Evolutionary conservation across 2,329 filamentous ascomycete species (phyloP), one percentile per base, ranked within the genome.

Genomic region (Xylaria sp.): DNA sequence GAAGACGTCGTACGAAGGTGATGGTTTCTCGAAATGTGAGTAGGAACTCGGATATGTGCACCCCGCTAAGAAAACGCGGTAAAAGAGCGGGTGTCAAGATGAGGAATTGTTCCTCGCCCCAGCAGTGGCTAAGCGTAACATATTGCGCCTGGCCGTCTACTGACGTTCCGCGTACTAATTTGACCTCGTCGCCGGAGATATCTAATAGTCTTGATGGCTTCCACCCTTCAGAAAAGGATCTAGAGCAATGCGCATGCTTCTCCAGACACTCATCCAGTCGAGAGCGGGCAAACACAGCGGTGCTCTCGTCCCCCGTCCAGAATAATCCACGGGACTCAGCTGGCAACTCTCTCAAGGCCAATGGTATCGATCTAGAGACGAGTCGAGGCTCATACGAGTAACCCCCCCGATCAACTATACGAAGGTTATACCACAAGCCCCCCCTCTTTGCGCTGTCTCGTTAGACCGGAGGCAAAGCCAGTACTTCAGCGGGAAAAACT

Each of bases 61-160:
- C 40, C 4, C 59, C 59, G 19, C 33, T 23, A 11, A 46, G 1
- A 35, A 46, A 61, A 3, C 2, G 21, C 4, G 28, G 28, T 6
- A 56, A 4, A 15, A 5, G n/a, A 0, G 6, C 15, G 2, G 15
- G 1, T 11, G 54, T 62, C 8, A 59, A 17, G 6, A 49, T 25
- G 4, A 15, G 8, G 15, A 57, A 61, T 2, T 12, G 2, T 0
- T 12, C 1, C 12, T 12, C 38, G 42, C 54, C 54, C 49, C 49
- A 62, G 17, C 54, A 58, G 14, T 62, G 60, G 19, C 60, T 62
- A 9, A 62, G 23, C 14, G 54, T 58, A 33, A 8, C 23, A 15
- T 58, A 62, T 15, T 1, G 14, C 31, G 31, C 14, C 6, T 11
- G 5, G 6, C 1, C 31, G 12, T 15, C 19, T 56, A 7, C 58